Evolutionary conservation across 2,329 filamentous ascomycete genomes (phyloP).

Genomic region (Taxawa tesnikishii): DNA sequence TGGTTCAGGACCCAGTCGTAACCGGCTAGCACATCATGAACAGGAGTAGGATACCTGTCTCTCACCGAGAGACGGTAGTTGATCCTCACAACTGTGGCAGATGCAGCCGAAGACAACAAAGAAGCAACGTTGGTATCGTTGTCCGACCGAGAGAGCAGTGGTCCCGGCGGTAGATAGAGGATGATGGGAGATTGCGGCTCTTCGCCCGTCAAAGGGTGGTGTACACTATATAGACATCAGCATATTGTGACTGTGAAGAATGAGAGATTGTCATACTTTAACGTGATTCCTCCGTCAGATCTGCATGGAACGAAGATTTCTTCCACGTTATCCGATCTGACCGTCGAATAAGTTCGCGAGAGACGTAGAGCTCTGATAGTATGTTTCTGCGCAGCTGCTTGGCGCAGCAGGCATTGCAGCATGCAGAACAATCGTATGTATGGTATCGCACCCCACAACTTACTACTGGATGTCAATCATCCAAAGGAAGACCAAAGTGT

Average conservation of each 20-base stretch:
- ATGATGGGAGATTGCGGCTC: conserved; percentile 17
- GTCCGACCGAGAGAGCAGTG: conserved; percentile 17
- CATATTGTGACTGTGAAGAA: conserved; percentile 6
- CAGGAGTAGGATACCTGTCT: conserved; percentile 29
- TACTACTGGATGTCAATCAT: no score
- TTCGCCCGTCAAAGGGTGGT: conserved; percentile 14
- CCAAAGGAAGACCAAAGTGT: no score
- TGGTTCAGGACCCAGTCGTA: conserved; percentile 36
- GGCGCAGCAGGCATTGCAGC: no score
- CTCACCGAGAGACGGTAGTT: conserved; percentile 27
- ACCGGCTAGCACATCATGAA: conserved; percentile 34
- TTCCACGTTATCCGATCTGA: conserved; percentile 13
- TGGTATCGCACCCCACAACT: no score
- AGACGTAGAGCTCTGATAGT: no score
- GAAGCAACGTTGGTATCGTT: conserved; percentile 18
- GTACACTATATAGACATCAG: conserved; percentile 16
- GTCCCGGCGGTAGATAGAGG: conserved; percentile 32
- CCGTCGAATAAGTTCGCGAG: conserved; percentile 7
- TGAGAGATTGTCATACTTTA: conserved; percentile 21
- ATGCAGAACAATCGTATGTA: no score
- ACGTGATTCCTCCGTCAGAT: conserved; percentile 28
- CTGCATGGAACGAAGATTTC: conserved; percentile 23
- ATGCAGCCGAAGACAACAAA: conserved; percentile 22
- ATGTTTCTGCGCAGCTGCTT: no score
- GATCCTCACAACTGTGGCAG: conserved; percentile 29